phyloP scores from a whole-genome alignment of 208 protist species.

The Crithidia acanthocephali region DNA sequence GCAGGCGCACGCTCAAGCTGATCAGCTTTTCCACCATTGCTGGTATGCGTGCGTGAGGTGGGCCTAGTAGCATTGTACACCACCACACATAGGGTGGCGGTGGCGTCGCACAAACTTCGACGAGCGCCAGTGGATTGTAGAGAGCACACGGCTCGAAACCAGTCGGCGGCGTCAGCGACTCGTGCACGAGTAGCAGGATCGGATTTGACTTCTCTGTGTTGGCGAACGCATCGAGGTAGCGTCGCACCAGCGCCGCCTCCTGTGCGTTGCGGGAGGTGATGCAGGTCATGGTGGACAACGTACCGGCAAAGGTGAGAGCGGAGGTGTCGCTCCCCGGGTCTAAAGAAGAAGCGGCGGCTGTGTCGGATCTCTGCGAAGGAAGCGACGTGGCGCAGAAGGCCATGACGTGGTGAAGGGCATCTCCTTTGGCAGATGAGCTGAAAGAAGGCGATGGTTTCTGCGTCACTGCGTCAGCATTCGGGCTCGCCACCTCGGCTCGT shows the following conservation, averaged over 20 bases:
- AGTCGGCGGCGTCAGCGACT: constrained; percentile 7
- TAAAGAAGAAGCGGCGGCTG: neutral
- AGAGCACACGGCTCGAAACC: neutral
- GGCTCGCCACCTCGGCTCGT: too few species aligned
- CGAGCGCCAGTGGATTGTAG: neutral
- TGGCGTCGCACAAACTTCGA: neutral
- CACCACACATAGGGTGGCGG: constrained; percentile 8
- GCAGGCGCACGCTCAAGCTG: neutral
- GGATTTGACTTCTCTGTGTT: neutral
- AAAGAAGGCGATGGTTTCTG: neutral
- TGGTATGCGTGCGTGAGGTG: neutral
- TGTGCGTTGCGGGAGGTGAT: neutral
- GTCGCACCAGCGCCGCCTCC: constrained; percentile 3
- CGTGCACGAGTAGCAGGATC: constrained; percentile 1
- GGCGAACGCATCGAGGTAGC: constrained; percentile 16
- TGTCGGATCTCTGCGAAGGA: too few species aligned
- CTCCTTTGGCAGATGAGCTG: neutral
- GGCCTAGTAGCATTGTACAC: constrained; percentile 11
- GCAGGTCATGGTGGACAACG: constrained; percentile 11
- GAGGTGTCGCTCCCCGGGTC: neutral
- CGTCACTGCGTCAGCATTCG: neutral
- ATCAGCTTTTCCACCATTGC: neutral
- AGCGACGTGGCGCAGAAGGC: neutral
- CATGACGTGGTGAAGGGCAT: neutral
- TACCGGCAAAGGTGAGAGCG: neutral